phyloP scores from a whole-genome alignment of 345 rosid species.

The Reutealis trisperma region DNA sequence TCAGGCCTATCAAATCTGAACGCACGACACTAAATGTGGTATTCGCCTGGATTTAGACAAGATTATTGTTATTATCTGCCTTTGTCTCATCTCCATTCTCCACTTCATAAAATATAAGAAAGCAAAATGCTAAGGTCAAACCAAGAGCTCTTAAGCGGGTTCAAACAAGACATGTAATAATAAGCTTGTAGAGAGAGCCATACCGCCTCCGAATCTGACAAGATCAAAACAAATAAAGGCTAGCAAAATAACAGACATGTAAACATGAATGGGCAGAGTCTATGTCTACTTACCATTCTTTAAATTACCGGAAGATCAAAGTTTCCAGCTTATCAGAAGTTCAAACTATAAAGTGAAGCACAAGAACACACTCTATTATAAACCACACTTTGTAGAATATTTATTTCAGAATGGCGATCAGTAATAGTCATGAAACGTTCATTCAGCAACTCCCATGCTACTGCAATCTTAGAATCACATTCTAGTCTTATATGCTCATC shows the following conservation, averaged over 20 bases:
- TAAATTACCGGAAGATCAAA: neutral
- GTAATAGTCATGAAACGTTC: slow-evolving; percentile 11
- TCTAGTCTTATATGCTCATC: slow-evolving; percentile 7
- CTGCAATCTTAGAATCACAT: slow-evolving; percentile 11
- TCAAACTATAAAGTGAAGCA: neutral
- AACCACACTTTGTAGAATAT: slow-evolving; percentile 6
- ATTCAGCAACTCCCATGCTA: slow-evolving; percentile 21
- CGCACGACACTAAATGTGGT: too few species aligned
- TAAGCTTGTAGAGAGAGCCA: neutral
- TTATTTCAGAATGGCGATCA: slow-evolving; percentile 3
- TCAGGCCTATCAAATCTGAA: too few species aligned
- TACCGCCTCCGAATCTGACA: neutral
- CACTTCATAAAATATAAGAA: too few species aligned
- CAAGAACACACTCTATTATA: neutral
- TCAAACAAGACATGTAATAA: neutral
- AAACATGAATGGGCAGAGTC: neutral
- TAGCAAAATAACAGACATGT: neutral
- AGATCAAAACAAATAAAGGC: neutral
- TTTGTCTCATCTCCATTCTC: too few species aligned
- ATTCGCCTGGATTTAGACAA: too few species aligned
- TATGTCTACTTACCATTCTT: neutral
- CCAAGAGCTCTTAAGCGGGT: neutral
- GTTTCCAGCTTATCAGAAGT: neutral
- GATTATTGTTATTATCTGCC: too few species aligned
- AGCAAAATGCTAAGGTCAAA: neutral